A percentile compares a stretch with the other conserved stretches of the same genome.
Evolutionary conservation across 805 yeast genomes (phyloP).

Genomic region (Kodamaea leandrae): DNA sequence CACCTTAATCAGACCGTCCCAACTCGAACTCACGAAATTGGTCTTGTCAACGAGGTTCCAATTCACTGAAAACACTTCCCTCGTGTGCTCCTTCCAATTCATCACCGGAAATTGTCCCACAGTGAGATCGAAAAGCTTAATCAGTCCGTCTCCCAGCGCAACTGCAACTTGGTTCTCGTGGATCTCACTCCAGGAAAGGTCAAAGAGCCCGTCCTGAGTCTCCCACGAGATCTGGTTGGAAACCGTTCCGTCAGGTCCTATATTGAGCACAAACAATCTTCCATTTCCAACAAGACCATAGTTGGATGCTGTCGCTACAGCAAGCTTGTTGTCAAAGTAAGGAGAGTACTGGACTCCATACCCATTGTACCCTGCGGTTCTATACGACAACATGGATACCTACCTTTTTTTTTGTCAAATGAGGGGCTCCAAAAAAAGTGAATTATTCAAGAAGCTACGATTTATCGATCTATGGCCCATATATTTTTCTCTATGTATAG

Average conservation of each 20-base stretch:
- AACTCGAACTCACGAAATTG: conserved; percentile 72
- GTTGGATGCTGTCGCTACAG: conserved; percentile 88
- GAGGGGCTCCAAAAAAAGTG: not conserved
- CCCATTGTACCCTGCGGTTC: conserved; percentile 82
- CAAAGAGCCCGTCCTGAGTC: conserved; percentile 92
- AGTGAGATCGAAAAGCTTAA: conserved; percentile 76
- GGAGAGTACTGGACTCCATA: conserved; percentile 89
- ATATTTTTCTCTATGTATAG: not conserved
- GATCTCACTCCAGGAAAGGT: conserved; percentile 83
- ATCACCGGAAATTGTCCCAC: conserved; percentile 67
- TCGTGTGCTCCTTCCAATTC: conserved; percentile 72
- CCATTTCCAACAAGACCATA: conserved; percentile 96
- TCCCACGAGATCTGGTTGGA: conserved; percentile 59
- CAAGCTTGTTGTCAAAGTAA: conserved; percentile 82
- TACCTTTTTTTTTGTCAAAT: conserved; percentile 1
- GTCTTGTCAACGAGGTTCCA: conserved; percentile 73
- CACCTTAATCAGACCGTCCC: conserved; percentile 88
- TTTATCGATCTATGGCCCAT: not conserved
- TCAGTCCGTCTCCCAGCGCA: conserved; percentile 88
- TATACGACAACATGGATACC: conserved; percentile 60
- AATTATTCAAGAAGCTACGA: no score
- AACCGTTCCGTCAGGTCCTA: conserved; percentile 64
- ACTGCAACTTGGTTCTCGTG: conserved; percentile 83
- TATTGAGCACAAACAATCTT: conserved; percentile 64
- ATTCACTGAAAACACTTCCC: conserved; percentile 70